Conservation (phyloP, 2,329 filamentous ascomycete genomes). For the Phialophora verrucosa region DNA sequence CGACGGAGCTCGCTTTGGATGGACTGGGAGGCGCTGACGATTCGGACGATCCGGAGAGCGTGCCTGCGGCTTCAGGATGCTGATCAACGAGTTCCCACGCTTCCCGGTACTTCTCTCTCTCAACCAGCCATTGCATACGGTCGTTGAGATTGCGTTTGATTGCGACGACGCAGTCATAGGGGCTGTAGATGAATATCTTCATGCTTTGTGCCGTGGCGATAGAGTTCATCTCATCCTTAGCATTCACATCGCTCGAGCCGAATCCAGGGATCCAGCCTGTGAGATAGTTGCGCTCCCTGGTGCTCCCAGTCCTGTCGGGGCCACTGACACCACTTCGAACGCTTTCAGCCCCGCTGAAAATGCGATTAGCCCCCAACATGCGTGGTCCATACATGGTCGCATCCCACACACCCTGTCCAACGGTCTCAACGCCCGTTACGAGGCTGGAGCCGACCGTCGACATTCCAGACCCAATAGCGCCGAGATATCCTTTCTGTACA, state of each 20-base stretch:
- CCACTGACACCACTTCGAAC: constrained; percentile 63
- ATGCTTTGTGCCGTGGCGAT: constrained; percentile 62
- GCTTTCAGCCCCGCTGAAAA: constrained; percentile 83
- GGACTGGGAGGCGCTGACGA: constrained; percentile 51
- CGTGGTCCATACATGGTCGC: constrained; percentile 84
- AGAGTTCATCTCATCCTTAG: constrained; percentile 53
- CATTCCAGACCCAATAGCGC: constrained; percentile 66
- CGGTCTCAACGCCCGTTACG: constrained; percentile 50
- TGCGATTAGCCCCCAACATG: constrained; percentile 52
- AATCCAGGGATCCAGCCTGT: constrained; percentile 59
- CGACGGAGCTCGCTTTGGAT: constrained; percentile 39
- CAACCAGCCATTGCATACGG: constrained; percentile 83
- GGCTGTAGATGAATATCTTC: constrained; percentile 94
- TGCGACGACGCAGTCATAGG: constrained; percentile 93
- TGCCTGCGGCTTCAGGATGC: constrained; percentile 72
- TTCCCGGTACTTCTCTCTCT: constrained; percentile 78
- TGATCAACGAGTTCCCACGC: constrained; percentile 90
- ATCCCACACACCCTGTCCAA: constrained; percentile 83
- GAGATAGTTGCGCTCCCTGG: constrained; percentile 58
- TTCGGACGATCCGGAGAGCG: constrained; percentile 45
- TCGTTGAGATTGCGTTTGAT: constrained; percentile 86
- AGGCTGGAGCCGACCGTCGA: constrained; percentile 37
- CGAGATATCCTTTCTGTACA: constrained; percentile 74
- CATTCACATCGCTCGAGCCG: constrained; percentile 46
- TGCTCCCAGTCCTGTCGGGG: constrained; percentile 54